Evolutionary conservation across 108 stramenopile species (phyloP), one percentile per base, ranked within the genome.

Genomic region (Asterionellopsis glacialis): DNA sequence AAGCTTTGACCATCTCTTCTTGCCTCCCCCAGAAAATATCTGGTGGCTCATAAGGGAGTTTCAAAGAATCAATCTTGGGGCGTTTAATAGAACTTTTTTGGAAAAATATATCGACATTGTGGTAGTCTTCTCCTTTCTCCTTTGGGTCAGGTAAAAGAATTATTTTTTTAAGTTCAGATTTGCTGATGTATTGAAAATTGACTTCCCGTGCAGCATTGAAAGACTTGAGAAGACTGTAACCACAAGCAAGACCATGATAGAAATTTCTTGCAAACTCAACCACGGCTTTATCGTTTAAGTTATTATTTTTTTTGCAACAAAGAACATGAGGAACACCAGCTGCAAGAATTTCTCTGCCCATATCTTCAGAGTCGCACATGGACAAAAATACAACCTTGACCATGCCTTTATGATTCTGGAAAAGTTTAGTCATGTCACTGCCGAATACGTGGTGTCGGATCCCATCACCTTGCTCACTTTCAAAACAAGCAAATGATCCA

Each of bases 271-370:
- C 84, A 60, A 94, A 96, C n/a, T 83, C 84, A 3, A 85, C 51
- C 21, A 91, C 89, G 11, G 90, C 89, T 39, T 79, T 73, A 63
- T 95, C 95, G 53, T 81, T 85, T 10, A 97, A 62, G 24, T 70
- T 83, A 27, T 90, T 83, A 52, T 86, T 68, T 51, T 76, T 79
- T 48, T 48, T 16, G 41, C 95, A 91, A 47, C 91, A 93, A 19
- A 97, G 94, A 21, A 97, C 96, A 71, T 97, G 96, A 11, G 90
- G 86, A 26, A 95, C 94, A 15, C 95, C 95, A n/a, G 96, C 95
- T 0, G 68, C 83, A 19, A 88, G 83, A 63, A 97, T 95, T 2
- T 93, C 91, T 52, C 84, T 73, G 15, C 94, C 96, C 51, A 81
- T 87, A 13, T 70, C 22, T n/a, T 74, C 75, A n/a, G 85, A 88